A percentile compares a stretch with the other conserved stretches of the same genome.
Conservation (phyloP, 2,329 filamentous ascomycete species). For the Diaporthe amygdali region DNA sequence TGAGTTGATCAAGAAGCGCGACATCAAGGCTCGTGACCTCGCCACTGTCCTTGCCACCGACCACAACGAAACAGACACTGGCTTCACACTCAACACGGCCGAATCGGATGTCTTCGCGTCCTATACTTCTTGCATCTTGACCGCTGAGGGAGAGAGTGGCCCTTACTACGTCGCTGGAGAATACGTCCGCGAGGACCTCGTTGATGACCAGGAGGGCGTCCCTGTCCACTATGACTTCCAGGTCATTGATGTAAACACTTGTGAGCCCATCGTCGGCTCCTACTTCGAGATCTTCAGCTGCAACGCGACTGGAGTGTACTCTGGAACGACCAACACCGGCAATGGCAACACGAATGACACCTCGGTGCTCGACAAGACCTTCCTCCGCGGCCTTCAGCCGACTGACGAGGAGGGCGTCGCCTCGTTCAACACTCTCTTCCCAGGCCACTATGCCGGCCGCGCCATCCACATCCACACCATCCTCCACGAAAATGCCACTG, state of each 20-base stretch:
- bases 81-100: conserved; percentile 36
- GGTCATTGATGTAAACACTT: conserved; percentile 59
- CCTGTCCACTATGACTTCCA: conserved; percentile 56
- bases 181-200: conserved; percentile 52
- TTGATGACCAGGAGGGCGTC: conserved; percentile 52
- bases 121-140: conserved; percentile 49
- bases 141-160: conserved; percentile 52
- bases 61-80: conserved; percentile 39
- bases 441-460: conserved; percentile 51
- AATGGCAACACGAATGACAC: conserved; percentile 44
- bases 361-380: conserved; percentile 46
- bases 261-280: conserved; percentile 52
- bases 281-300: conserved; percentile 59
- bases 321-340: conserved; percentile 39
- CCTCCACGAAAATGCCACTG: conserved; percentile 36
- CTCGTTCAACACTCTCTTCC: conserved; percentile 47
- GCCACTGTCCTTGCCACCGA: conserved; percentile 37
- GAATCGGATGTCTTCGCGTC: conserved; percentile 39
- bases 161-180: conserved; percentile 59
- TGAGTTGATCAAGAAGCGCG: conserved; percentile 38
- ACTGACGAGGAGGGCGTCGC: conserved; percentile 45
- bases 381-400: conserved; percentile 46
- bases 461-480: conserved; percentile 51
- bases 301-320: conserved; percentile 46
- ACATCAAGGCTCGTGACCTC: conserved; percentile 37